Base-by-base conservation (phyloP, 306 rosid species). In the Sindora glabra region DNA sequence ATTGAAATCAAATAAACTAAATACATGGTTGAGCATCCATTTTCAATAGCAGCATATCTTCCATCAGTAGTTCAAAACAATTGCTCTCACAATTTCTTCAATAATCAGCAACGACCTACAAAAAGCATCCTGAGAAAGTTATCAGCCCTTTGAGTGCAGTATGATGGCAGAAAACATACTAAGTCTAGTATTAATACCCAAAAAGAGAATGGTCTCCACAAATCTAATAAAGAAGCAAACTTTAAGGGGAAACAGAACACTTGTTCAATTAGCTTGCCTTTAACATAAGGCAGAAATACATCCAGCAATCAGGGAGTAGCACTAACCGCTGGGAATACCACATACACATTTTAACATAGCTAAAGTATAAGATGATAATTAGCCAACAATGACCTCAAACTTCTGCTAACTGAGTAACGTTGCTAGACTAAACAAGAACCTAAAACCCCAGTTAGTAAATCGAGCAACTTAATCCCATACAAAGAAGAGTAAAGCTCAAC, bases 1-100 rank as follows among this genome's bases (percentile, higher is more conserved):
- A 27, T 62, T 56, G 47, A 37, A 39, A 77, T 70, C 89, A 77
- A 56, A 81, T 48, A 37, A 63, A 66, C 64, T 57, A 54, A 58
- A 59, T 25, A 76, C 78, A 64, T 63, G 13, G 63, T 56, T 34
- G 34, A 59, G 71, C 62, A 57, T 45, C 70, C 81, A 67, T 75
- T 59, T 65, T 63, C 45, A 57, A 30, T 57, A 27, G 26, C 51
- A 23, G 22, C 24, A 27, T 11, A 66, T 37, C 58, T 52, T 62
- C 56, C 68, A 32, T 25, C 34, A 29, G 73, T 47, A 53, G 44
- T 71, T n/a, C n/a, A n/a, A 26, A 14, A 27, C 25, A 47, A 59
- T 21, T 17, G 41, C 44, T 27, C 60, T 34, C 5, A 55, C 33
- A 29, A 39, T 44, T 7, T 48, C 71, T 45, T 38, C 71, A 61